Base-by-base conservation (phyloP, 305 asterid species). In the Rubia tinctorum region DNA sequence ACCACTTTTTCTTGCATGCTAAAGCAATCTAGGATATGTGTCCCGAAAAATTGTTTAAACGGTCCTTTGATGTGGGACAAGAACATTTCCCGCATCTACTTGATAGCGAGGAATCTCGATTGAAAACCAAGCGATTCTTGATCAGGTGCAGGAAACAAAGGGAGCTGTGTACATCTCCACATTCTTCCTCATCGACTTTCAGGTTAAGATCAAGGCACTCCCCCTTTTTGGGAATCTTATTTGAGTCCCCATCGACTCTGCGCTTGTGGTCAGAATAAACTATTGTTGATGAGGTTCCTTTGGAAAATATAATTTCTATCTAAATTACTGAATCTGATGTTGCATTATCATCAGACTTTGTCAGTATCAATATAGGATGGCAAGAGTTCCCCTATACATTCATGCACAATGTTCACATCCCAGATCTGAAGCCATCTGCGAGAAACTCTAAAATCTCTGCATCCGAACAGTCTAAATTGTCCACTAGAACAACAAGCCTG, bases 381-480 rank as follows among this genome's bases (percentile, higher is more conserved):
- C 85, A 60, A 17, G 68, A 23, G 43, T 73, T 82, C 25, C 49
- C 74, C 23, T 68, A 61, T 5, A 51, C 2, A 9, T 71, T 53
- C 67, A 68, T 30, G 5, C 75, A 68, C 49, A 20, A 39, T 10
- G 76, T 39, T 14, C 78, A 79, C 69, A 79, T 7, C 63, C 80
- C 82, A 40, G 47, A 75, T 78, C 79, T 85, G 37, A 68, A 75
- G 8, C 78, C 78, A 66, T 84, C 77, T 42, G 27, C 80, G 14
- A 92, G 93, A 72, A 79, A 88, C 75, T 79, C 80, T 10, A 75
- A 73, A 40, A 89, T 73, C 75, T 86, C 88, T 8, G 81, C 71
- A 75, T 88, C 87, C 25, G 91, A 87, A 75, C 49, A 82, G 71
- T 91, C 88, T 4, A 84, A 75, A 80, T 87, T 85, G 73, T 93